Evolutionary conservation across 768 basidiomycete genomes (phyloP), one percentile per base, ranked within the genome.

Genomic region (Suillus variegatus): DNA sequence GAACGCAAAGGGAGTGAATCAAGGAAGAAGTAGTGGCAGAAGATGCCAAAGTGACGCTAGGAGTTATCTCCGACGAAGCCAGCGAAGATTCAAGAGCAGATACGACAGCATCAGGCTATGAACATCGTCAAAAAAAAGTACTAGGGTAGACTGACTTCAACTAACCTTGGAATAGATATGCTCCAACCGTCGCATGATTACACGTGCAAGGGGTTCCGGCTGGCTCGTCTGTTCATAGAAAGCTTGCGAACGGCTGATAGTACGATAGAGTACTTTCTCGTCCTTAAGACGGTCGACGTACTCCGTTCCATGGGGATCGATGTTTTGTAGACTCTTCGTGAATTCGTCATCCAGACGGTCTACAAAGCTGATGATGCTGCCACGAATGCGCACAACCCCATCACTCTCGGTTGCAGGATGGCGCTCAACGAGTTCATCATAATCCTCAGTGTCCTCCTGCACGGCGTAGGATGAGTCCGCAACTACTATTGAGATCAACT

Each of bases 331-430:
- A 72, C 94, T 95, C 74, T 93, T 93, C 52, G 95, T 98, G 76
- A 99, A 99, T 79, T 99, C 97, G 71, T 99, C 97, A 75, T 99
- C 97, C 56, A 99, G 80, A 62, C 96, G 90, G 76, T 99, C 97
- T 56, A 99, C 87, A 70, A 97, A 94, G 74, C 93, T 94, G 78
- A 99, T 97, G 76, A 99, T 88, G 74, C 93, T 97, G 51, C 97
- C 97, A 61, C 97, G 91, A 65, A 99, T 91, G 65, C 88, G 86
- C 65, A 99, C 95, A 54, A 90, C 73, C 13, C 92, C 90, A 68
- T 84, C 85, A 32, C 86, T 82, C 70, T 94, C 91, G 10, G 84
- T 81, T 36, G 84, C 82, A 9, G 96, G 95, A 4, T 86, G 82
- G 52, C 97, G 89, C 78, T 99, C 97, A 25, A 83, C 76, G 54